A percentile compares a stretch with the other conserved stretches of the same genome.
Conservation (phyloP, 176 grass and related monocot species). For the Avena atlantica region DNA sequence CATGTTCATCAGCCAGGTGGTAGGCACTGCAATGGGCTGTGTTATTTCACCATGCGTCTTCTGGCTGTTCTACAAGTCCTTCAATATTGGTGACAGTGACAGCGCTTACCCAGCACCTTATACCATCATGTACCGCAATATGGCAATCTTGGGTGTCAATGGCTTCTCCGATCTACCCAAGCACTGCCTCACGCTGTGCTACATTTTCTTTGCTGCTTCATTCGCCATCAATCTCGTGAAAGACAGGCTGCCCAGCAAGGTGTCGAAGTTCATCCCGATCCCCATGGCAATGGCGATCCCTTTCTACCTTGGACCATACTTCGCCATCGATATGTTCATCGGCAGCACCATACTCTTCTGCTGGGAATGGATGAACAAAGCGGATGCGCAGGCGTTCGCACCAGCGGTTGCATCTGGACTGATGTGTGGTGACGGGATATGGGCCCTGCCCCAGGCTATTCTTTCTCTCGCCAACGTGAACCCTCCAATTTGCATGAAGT, state of each 20-base stretch:
- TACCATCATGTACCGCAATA: slow-evolving; percentile 63
- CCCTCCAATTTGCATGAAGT: slow-evolving; percentile 76
- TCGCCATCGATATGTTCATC: slow-evolving; percentile 65
- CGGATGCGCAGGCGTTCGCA: slow-evolving; percentile 46
- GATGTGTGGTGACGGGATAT: slow-evolving; percentile 64
- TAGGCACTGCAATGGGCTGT: slow-evolving; percentile 70
- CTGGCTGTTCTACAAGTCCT: slow-evolving; percentile 69
- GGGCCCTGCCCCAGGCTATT: slow-evolving; percentile 59
- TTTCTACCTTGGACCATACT: slow-evolving; percentile 65
- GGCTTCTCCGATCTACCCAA: slow-evolving; percentile 54
- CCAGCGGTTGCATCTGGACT: slow-evolving; percentile 59
- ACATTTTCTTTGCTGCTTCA: slow-evolving; percentile 47
- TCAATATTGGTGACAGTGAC: slow-evolving; percentile 42
- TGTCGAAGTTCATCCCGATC: slow-evolving; percentile 52
- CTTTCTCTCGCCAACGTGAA: slow-evolving; percentile 61
- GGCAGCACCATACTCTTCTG: slow-evolving; percentile 51
- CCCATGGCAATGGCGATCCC: slow-evolving; percentile 71
- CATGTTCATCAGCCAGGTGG: slow-evolving; percentile 84
- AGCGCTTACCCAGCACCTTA: slow-evolving; percentile 63
- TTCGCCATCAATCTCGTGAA: slow-evolving; percentile 48
- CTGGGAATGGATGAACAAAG: slow-evolving; percentile 58
- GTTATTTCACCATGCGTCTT: slow-evolving; percentile 62
- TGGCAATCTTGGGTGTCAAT: slow-evolving; percentile 60
- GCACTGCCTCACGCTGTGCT: slow-evolving; percentile 55
- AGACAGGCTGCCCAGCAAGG: slow-evolving; percentile 44